Evolutionary conservation across 345 rosid species (phyloP), one percentile per base, ranked within the genome.

Genomic region (Stellera chamaejasme): DNA sequence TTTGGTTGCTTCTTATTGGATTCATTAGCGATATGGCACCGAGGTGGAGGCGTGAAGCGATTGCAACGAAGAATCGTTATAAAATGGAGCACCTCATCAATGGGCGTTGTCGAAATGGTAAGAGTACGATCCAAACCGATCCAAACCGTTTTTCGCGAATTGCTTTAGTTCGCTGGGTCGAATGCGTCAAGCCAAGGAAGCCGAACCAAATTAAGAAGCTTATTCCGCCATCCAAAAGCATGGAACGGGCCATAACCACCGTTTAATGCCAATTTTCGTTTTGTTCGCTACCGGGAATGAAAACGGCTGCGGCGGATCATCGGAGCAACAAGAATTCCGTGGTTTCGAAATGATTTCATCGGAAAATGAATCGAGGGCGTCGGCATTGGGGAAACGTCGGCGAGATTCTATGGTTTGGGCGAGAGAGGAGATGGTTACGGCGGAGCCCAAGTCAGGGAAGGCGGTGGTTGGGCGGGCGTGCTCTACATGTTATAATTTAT

Each of bases 41-140:
- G 66, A 53, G 74, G 69, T 45, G 74, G 69, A 28, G 74, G 74
- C 49, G 55, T 63, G 43, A 70, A 70, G 59, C 56, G 63, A 50
- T 50, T 61, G 59, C 27, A 65, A 14, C n/a, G 66, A 32, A 55
- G 27, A 45, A 56, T 70, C 51, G 69, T 60, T 45, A 50, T 60
- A 11, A 70, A 70, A 52, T 15, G 69, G 27, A 61, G 43, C 45
- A 65, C 74, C 15, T 14, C 66, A 6, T 55, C 63, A 43, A 60
- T 70, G 46, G 74, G 74, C 8, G 15, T 70, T 36, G 56, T 70
- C 10, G 69, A 70, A 51, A 64, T 62, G 62, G 56, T 65, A 50
- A 50, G 74, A 70, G 54, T 65, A 61, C 28, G 65, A 61, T 42
- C 57, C 44, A 6, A 61, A 61, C 26, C 28, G 65, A 61, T 42